phyloP scores from a whole-genome alignment of 2,329 filamentous ascomycete genomes.

The Aureobasidium sp. region DNA sequence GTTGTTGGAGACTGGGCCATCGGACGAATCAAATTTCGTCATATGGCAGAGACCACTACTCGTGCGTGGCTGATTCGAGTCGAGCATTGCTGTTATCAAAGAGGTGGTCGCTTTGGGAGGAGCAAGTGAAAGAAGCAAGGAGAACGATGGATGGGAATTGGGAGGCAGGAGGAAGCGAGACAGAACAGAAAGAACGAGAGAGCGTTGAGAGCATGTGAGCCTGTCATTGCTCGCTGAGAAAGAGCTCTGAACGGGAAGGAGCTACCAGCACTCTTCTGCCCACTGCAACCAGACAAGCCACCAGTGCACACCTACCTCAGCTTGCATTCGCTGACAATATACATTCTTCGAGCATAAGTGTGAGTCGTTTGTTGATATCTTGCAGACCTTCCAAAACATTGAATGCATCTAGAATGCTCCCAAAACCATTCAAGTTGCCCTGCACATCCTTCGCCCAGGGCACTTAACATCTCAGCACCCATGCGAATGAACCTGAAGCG shows the following conservation, averaged over 20 bases:
- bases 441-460: too few relatives aligned
- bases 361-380: background rate
- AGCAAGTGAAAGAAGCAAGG: background rate
- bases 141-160: background rate
- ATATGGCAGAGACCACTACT: background rate
- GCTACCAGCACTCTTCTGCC: background rate
- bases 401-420: background rate
- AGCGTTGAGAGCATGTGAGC: background rate
- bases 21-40: background rate
- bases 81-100: background rate
- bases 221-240: background rate
- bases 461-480: background rate
- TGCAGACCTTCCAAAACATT: background rate
- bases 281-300: too few relatives aligned
- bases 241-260: background rate
- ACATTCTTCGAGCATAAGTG: background rate
- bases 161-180: background rate
- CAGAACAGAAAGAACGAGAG: background rate
- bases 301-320: background rate
- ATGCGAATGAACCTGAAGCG: too few relatives aligned
- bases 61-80: background rate
- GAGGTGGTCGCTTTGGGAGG: background rate
- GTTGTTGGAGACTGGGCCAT: background rate
- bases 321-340: background rate
- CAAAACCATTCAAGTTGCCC: background rate